Evolutionary conservation across 2,329 filamentous ascomycete species (phyloP).

Genomic region (Sporothrix pallida): DNA sequence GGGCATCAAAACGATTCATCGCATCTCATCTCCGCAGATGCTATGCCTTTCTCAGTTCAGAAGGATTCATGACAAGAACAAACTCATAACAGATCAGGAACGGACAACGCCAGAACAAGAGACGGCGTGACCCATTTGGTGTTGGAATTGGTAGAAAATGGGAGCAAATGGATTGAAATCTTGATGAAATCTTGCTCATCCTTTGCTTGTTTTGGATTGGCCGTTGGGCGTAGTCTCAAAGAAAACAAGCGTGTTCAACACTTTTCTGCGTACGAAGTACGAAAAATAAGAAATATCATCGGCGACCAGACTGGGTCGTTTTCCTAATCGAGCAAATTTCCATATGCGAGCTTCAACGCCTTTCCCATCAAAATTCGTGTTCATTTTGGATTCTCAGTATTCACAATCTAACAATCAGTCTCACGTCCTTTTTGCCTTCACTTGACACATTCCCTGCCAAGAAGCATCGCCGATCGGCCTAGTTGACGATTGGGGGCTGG

Average conservation of each 20-base stretch:
- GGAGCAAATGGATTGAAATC: no score
- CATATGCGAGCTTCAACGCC: no score
- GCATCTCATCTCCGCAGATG: slow-evolving; percentile 8
- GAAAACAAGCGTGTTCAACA: neutral
- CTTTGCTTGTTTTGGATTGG: neutral
- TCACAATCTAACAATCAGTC: neutral
- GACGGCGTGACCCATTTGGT: neutral
- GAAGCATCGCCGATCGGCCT: neutral
- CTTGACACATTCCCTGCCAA: neutral
- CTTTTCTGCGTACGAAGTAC: no score
- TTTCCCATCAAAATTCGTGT: neutral
- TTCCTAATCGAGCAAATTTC: no score
- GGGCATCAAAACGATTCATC: neutral
- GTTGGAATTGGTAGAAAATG: neutral
- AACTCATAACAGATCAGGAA: neutral
- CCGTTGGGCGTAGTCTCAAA: neutral
- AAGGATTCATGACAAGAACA: neutral
- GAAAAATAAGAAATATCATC: neutral
- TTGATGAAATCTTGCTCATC: neutral
- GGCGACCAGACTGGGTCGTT: neutral
- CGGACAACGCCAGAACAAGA: neutral
- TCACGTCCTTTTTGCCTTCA: neutral
- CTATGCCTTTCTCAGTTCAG: slow-evolving; percentile 2
- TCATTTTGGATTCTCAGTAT: neutral
- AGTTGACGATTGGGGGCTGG: slow-evolving; percentile 14